Evolutionary conservation across 2,329 filamentous ascomycete species (phyloP).

Genomic region (Pestalotiopsis sp.): DNA sequence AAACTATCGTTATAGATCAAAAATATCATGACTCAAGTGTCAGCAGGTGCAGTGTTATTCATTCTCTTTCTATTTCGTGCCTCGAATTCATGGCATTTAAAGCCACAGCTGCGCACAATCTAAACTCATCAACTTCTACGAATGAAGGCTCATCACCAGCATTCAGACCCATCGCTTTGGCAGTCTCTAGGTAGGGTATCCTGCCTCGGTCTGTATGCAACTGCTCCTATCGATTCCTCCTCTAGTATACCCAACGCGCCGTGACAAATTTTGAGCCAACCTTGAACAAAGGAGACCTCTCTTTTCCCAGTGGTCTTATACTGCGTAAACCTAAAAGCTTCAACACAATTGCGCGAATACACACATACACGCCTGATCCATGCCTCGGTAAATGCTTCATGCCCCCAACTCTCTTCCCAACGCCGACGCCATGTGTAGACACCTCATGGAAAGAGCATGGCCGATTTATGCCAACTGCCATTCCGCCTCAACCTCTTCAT

Average conservation of each 20-base stretch:
- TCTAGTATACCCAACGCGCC: background rate
- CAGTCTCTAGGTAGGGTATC: background rate
- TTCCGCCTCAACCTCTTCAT: conserved; percentile 38
- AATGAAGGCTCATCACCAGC: too few species aligned
- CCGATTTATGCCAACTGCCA: background rate
- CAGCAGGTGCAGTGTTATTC: background rate
- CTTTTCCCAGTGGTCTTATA: background rate
- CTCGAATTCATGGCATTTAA: too few species aligned
- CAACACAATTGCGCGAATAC: background rate
- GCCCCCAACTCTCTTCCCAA: background rate
- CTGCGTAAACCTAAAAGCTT: conserved; percentile 7
- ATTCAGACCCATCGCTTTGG: background rate
- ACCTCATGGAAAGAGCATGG: background rate
- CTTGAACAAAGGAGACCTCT: background rate
- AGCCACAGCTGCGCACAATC: too few species aligned
- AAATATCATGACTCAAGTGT: background rate
- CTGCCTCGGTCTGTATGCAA: background rate
- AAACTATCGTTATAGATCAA: too few species aligned
- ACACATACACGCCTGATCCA: background rate
- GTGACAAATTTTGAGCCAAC: background rate
- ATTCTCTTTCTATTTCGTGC: background rate
- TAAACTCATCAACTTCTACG: too few species aligned
- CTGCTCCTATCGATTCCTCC: background rate
- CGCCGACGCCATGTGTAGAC: conserved; percentile 12
- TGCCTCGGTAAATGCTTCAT: conserved; percentile 2